Evolutionary conservation across 1,284 basidiomycete species (phyloP), one percentile per base, ranked within the genome.

Genomic region (Cryptococcus depauperatus): DNA sequence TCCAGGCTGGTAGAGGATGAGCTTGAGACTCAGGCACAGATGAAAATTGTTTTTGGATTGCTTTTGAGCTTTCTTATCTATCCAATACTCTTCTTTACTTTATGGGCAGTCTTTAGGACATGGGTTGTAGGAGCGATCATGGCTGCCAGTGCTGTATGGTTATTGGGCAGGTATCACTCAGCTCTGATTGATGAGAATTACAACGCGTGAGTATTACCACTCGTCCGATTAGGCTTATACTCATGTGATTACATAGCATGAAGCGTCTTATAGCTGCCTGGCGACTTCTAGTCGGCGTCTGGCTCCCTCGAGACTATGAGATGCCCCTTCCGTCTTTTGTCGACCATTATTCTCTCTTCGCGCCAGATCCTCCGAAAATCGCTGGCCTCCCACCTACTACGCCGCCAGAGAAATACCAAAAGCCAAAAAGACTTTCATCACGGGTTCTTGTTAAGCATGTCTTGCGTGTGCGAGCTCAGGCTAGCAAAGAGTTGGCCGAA

Each of bases 251-350:
- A 33, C 3, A 13, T 43, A 68, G 72, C 16, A 62, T 68, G 43
- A 91, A 90, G 70, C 83, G 82, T 37, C 76, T 92, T 33, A 76
- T 83, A 25, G 85, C 89, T 5, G 81, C 88, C 10, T 95, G 90
- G 89, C 82, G 87, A 42, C 80, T 92, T 14, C 76, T 95, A 11
- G 79, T 92, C 52, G 91, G 89, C 11, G 80, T 93, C 10, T 95
- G 90, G 90, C 76, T 79, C 2, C 88, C 90, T 8, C 81, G 80
- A 61, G 74, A 73, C 33, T 85, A 80, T 77, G 89, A 93, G 55
- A 74, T 91, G 44, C 79, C 84, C 3, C 75, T 92, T 32, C 76
- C 82, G n/a, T 80, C 79, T 46, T 90, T 87, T 66, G 38, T 70
- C 11, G 61, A 59, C 18, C 47, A 54, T 13, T 57, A 59, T 1